phyloP scores from a whole-genome alignment of 2,329 filamentous ascomycete genomes.

The Clarireedia paspali region DNA sequence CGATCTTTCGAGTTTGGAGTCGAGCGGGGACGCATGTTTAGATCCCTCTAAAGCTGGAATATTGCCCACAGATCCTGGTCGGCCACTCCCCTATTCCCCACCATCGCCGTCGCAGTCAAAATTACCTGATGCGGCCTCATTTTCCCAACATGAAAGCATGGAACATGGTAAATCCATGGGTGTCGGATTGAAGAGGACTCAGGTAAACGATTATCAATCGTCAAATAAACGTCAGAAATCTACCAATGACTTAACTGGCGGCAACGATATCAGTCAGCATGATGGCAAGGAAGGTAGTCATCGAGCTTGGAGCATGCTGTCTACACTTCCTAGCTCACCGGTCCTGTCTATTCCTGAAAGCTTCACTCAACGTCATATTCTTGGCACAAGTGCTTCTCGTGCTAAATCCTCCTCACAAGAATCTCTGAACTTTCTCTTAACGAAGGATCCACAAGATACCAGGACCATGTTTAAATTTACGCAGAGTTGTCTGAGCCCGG shows the following conservation, averaged over 20 bases:
- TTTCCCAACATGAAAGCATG: background rate
- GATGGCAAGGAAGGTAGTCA: background rate
- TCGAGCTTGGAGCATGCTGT: background rate
- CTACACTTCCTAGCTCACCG: background rate
- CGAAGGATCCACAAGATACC: slow-evolving; percentile 67
- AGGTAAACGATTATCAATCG: background rate
- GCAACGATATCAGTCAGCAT: background rate
- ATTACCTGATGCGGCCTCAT: background rate
- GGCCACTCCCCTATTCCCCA: background rate
- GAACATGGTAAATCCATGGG: background rate
- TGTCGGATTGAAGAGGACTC: background rate
- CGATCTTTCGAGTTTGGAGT: background rate
- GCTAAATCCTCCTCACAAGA: slow-evolving; percentile 30
- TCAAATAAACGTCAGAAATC: background rate
- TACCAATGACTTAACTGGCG: background rate
- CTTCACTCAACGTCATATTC: slow-evolving; percentile 2
- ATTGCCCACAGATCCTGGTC: no score
- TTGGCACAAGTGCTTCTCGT: slow-evolving; percentile 5
- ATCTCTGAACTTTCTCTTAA: slow-evolving; percentile 59
- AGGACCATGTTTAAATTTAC: slow-evolving; percentile 57
- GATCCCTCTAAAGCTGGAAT: no score
- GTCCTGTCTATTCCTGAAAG: background rate
- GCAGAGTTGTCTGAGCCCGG: slow-evolving; percentile 46
- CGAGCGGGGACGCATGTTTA: no score
- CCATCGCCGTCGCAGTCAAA: background rate